Evolutionary conservation across 129 eudicot genomes (phyloP).

Genomic region (Centrapalus pauciflorus): DNA sequence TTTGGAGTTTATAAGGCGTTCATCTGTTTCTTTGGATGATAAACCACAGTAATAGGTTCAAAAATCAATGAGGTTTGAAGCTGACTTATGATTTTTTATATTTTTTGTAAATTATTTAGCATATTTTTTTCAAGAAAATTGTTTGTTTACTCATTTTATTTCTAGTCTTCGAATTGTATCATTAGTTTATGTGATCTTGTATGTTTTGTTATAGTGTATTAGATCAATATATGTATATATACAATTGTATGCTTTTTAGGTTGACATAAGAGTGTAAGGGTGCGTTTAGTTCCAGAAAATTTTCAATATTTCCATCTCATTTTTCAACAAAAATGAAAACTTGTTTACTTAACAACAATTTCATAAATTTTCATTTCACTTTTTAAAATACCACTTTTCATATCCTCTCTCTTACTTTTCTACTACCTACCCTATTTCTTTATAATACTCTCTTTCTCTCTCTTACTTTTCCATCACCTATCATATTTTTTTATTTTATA

Average conservation of each 20-base stretch:
- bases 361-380: no score
- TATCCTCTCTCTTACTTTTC: no score
- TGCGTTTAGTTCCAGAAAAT: no score
- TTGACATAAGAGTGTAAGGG: not conserved
- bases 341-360: no score
- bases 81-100: not conserved
- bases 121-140: not conserved
- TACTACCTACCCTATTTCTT: no score
- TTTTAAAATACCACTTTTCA: no score
- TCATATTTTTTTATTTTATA: no score
- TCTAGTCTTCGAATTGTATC: not conserved
- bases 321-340: no score
- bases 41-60: constrained; percentile 21
- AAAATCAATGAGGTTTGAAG: constrained; percentile 10
- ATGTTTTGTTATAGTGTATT: no score
- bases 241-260: not conserved
- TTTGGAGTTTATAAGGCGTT: constrained; percentile 82
- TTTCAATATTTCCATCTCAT: no score
- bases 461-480: no score
- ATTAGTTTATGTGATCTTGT: constrained; percentile 2
- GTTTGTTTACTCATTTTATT: not conserved
- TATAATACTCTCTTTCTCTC: no score
- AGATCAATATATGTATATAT: not conserved
- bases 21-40: constrained; percentile 61
- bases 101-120: constrained; percentile 14